Evolutionary conservation across 169 alveolate species (phyloP).

Genomic region (Cryptosporidium muris): DNA sequence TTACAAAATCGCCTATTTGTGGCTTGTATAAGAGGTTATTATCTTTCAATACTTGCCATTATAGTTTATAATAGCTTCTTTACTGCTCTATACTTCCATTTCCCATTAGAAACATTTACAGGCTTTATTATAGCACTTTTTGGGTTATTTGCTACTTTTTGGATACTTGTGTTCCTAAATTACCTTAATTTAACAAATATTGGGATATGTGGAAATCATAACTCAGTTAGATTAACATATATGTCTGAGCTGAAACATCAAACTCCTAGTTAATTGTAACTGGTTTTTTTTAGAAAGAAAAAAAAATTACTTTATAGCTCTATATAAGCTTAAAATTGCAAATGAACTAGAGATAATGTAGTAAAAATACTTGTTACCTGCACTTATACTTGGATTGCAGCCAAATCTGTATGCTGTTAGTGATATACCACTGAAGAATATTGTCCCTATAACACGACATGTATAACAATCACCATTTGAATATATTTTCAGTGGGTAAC

Average conservation of each 20-base stretch:
- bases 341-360: background rate
- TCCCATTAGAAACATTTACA: conserved; percentile 47
- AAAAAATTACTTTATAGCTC: no score
- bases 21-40: conserved; percentile 62
- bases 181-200: conserved; percentile 38
- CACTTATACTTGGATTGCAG: no score
- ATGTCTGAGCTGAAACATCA: no score
- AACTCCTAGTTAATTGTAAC: no score
- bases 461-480: no score
- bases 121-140: conserved; percentile 54
- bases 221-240: no score
- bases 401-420: no score
- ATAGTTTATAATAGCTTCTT: conserved; percentile 61
- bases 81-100: conserved; percentile 64
- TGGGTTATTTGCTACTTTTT: conserved; percentile 45
- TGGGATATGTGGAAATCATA: conserved; percentile 2
- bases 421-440: no score
- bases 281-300: no score
- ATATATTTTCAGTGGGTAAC: no score
- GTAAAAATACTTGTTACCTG: no score
- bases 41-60: conserved; percentile 27
- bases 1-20: conserved; percentile 27
- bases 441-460: no score
- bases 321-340: background rate
- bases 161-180: conserved; percentile 32